Evolutionary conservation across 371 early-diverging fungal species (phyloP), one percentile per base, ranked within the genome.

Genomic region (Rhizopus delemar): DNA sequence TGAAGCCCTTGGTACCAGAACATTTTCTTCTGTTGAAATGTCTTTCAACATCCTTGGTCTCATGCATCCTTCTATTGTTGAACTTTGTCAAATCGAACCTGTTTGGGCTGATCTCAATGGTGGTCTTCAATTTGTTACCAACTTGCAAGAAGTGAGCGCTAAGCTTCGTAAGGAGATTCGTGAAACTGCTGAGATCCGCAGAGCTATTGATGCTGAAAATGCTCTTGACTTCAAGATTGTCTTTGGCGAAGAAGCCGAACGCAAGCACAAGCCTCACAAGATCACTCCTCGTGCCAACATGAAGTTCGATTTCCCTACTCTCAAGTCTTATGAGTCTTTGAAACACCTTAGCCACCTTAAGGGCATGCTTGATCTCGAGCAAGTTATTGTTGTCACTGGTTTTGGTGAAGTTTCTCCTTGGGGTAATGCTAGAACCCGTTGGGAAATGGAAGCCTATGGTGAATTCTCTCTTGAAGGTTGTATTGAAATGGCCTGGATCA

Each of bases 401-500:
- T 95, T 93, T 62, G 91, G 92, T 71, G 96, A 97, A 75, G 95
- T 96, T 11, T 93, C 96, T 5, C 97, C 97, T 16, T 95, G 87
- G 82, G 97, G 97, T 70, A 91, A 91, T 63, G 85, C 92, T 39
- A 86, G 96, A 68, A 96, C 96, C 54, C 92, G 98, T 56, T 97
- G 98, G 98, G 96, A 97, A 77, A 96, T 97, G 94, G 95, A 94
- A 72, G 89, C 93, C 55, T 67, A 78, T 52, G 97, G 97, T 62
- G 90, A 94, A 71, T 92, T 96, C 80, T 96, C 96, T 46, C 83
- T 96, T 36, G 95, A 95, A 56, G 97, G 96, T 13, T 94, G 95
- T 70, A 93, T 97, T 66, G 97, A 97, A 78, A 88, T 97, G 87
- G 95, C 97, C 35, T 95, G 97, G 95, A 91, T 95, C 68, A 96